Base-by-base conservation (phyloP, 768 basidiomycete species). In the Trametes coccinea region DNA sequence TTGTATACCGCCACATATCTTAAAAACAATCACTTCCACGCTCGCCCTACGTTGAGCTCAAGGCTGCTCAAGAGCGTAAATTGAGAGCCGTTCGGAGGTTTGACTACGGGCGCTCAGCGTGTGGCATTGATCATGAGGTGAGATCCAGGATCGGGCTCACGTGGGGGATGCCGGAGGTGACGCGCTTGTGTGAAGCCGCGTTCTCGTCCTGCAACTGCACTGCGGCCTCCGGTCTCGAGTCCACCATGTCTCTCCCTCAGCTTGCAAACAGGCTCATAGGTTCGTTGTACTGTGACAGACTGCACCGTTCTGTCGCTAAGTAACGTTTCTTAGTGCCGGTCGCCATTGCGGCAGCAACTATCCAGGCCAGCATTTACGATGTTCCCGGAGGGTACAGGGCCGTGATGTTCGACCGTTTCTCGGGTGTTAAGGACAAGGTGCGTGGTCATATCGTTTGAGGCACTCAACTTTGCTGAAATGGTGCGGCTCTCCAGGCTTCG, bases 341-440 rank as follows among this genome's bases (percentile, higher is more conserved):
- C 53, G 79, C 79, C 31, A 69, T 83, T 64, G 81, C 76, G 9
- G 73, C 78, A 8, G 78, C 77, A 1, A 65, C 78, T 31, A 66
- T 79, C 41, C 79, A 84, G 61, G 74, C 83, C 8, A 79, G 80
- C 53, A 71, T 86, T 60, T 86, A 86, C 71, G 85, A 86, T 70
- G 84, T 85, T 46, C 84, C 84, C 9, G 84, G 95, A 67, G 95
- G 95, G 45, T 94, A 88, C 76, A 83, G 91, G 59, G 95, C 95
- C 40, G 95, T 99, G 66, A 95, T 98, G 90, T 98, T 99, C 77
- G 96, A 98, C 76, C 83, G 96, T 69, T 98, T 99, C 73, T 84
- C 90, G 48, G 95, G 95, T 70, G 95, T 97, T 52, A 88, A 88
- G 75, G 81, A 88, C 71, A 76, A 82, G 80, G 95, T 91, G 64